These are phyloP conservation scores for Diplodia seriata DNA, from an alignment of 2,329 filamentous ascomycete genomes.

Conservation along the genomic window DNA sequence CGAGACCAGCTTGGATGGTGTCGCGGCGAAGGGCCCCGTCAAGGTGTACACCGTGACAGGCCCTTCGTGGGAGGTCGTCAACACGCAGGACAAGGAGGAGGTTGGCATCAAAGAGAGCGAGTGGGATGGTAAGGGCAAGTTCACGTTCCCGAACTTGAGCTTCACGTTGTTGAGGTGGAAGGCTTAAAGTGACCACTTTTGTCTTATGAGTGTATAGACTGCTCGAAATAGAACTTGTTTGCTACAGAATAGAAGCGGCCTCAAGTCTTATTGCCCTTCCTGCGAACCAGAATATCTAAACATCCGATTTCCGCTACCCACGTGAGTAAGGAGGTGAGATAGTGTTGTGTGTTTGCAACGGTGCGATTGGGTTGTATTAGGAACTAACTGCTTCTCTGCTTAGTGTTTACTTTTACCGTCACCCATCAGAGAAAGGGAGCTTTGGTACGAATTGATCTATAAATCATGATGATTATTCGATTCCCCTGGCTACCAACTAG, in stretches of 20 bases:
- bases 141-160: conserved; percentile 72
- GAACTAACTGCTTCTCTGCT: no score
- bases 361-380: no score
- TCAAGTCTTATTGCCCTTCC: not conserved
- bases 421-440: no score
- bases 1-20: conserved; percentile 65
- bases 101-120: conserved; percentile 66
- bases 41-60: conserved; percentile 70
- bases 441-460: no score
- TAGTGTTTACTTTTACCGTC: no score
- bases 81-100: conserved; percentile 67
- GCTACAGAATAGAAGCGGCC: not conserved
- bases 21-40: conserved; percentile 56
- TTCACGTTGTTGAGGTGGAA: conserved; percentile 71
- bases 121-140: conserved; percentile 69
- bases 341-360: no score
- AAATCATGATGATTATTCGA: no score
- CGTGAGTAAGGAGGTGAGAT: no score
- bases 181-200: conserved; percentile 32
- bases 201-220: not conserved
- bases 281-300: no score
- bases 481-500: no score
- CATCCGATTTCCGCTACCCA: no score
- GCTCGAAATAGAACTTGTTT: not conserved
- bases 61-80: conserved; percentile 62